phyloP scores from a whole-genome alignment of 2,329 filamentous ascomycete species.

The Penicillium sp. region DNA sequence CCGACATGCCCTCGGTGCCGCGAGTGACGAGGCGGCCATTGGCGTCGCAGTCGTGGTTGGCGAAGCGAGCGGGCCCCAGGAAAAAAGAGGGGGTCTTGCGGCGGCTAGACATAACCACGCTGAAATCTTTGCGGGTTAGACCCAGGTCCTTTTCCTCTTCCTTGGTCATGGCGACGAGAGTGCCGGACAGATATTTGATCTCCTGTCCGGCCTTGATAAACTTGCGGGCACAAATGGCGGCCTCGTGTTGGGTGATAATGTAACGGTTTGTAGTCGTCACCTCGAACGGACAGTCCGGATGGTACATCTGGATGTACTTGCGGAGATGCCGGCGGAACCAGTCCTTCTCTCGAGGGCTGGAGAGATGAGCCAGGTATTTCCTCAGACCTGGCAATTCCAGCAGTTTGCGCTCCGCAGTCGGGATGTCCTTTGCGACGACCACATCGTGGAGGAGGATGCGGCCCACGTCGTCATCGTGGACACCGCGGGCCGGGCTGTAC shows the following conservation, averaged over 20 bases:
- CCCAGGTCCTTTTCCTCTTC: constrained; percentile 86
- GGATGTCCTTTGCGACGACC: constrained; percentile 71
- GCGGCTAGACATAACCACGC: constrained; percentile 90
- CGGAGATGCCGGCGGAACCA: constrained; percentile 84
- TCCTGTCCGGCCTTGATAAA: constrained; percentile 79
- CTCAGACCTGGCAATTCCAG: constrained; percentile 72
- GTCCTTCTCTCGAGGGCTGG: constrained; percentile 75
- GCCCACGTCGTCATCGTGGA: constrained; percentile 66
- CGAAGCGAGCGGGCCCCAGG: constrained; percentile 91
- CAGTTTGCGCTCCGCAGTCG: constrained; percentile 70
- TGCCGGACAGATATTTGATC: constrained; percentile 88
- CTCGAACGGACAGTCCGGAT: constrained; percentile 92
- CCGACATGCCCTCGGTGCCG: constrained; percentile 84
- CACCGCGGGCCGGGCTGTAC: constrained; percentile 79
- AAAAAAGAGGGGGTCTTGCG: constrained; percentile 91
- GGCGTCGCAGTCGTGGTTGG: constrained; percentile 94
- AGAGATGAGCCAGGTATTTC: constrained; percentile 68
- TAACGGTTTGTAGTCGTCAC: constrained; percentile 93
- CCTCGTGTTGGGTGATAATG: constrained; percentile 87
- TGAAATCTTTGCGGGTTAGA: constrained; percentile 86
- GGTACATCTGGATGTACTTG: constrained; percentile 89
- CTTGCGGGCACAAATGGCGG: constrained; percentile 77
- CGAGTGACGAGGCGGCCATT: constrained; percentile 86
- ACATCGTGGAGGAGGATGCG: constrained; percentile 65
- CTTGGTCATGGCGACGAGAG: constrained; percentile 87